Evolutionary conservation across 83 land plant genomes (phyloP), one percentile per base, ranked within the genome.

Genomic region (Isoetes engelmannii): DNA sequence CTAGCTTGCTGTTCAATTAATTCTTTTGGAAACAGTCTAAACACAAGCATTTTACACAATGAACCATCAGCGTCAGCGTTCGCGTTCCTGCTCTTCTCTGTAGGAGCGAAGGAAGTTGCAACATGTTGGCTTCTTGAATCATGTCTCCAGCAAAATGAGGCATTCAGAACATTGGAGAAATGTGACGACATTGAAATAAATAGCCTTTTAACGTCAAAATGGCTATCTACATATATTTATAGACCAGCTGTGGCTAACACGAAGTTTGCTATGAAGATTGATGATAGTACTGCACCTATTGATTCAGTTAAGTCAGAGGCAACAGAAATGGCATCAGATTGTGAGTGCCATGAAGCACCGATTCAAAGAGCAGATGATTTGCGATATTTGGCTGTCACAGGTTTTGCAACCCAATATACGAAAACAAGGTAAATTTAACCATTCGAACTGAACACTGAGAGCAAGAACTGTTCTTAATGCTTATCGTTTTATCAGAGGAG

Each of bases 71-170:
- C 56, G 49, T 54, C 5, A 20, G 79, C 75, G 21, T 55, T 66
- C 56, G 80, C 70, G 6, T 72, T 69, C 20, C 42, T 95, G 15
- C 79, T 95, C 13, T 70, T 95, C 46, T 95, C 99, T 70, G 97
- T 80, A 76, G 99, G 99, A 46, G 88, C 97, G 21, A 95, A 95
- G 77, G 90, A 85, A 70, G 91, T 95, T 44, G 59, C 91, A 18
- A 95, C 99, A 65, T 78, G 82, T 46, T 95, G 99, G 99, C 57
- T 76, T 8, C 74, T 86, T 9, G 69, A 71, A 75, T 71, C 70
- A n/a, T n/a, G n/a, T n/a, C n/a, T n/a, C n/a, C n/a, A n/a, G n/a
- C n/a, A n/a, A n/a, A n/a, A n/a, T n/a, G n/a, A n/a, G n/a, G n/a
- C n/a, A n/a, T n/a, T n/a, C n/a, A n/a, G n/a, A n/a, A n/a, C n/a